These are phyloP conservation scores for Aspergillus fumigatus DNA, from an alignment of 2,329 filamentous ascomycete genomes.

Conservation along the genomic window DNA sequence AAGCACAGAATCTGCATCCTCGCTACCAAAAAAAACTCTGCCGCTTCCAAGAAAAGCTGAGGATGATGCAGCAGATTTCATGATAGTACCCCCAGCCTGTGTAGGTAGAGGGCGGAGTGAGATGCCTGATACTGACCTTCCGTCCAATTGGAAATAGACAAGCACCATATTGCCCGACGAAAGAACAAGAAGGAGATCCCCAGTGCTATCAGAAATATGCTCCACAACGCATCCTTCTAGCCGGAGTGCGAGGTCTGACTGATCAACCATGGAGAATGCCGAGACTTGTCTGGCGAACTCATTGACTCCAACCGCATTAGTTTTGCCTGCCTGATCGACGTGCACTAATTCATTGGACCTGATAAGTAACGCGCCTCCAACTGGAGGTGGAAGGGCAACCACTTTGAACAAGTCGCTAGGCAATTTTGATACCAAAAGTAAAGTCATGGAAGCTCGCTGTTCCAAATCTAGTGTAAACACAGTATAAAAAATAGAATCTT, in stretches of 20 bases:
- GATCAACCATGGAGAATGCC: constrained; percentile 78
- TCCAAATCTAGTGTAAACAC: constrained; percentile 94
- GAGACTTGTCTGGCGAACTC: constrained; percentile 79
- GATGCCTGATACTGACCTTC: constrained; percentile 83
- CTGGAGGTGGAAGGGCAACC: constrained; percentile 74
- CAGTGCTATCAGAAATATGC: constrained; percentile 67
- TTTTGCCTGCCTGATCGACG: constrained; percentile 90
- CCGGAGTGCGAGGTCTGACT: constrained; percentile 72
- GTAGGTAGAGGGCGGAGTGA: constrained; percentile 61
- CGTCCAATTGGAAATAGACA: constrained; percentile 79
- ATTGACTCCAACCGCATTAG: constrained; percentile 89
- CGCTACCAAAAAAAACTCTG: constrained; percentile 78
- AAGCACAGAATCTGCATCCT: constrained; percentile 74
- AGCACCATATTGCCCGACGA: constrained; percentile 70
- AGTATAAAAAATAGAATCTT: constrained; percentile 82
- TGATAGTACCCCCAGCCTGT: constrained; percentile 59
- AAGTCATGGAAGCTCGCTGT: constrained; percentile 86
- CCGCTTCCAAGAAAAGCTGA: constrained; percentile 64
- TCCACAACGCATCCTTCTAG: constrained; percentile 79
- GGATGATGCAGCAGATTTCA: constrained; percentile 64
- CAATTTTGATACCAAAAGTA: constrained; percentile 77
- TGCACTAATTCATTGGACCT: constrained; percentile 90
- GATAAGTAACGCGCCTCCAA: constrained; percentile 82
- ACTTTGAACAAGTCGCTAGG: constrained; percentile 84
- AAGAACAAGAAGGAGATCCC: constrained; percentile 80